Evolutionary conservation across 805 yeast species (phyloP).

Genomic region (Saccharomycopsis olivae): DNA sequence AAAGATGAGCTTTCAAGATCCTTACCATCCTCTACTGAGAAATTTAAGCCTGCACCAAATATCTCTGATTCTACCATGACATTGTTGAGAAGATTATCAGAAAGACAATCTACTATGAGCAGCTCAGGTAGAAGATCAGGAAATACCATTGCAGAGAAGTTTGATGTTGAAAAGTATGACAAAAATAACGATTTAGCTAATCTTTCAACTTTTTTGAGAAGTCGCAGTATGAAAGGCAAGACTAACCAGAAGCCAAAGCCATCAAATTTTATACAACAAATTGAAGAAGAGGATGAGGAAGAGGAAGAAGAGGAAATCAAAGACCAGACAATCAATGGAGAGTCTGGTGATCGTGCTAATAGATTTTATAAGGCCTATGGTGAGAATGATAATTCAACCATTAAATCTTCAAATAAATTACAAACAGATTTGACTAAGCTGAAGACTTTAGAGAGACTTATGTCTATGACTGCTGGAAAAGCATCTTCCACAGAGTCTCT

Average conservation of each 20-base stretch:
- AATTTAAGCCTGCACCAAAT: conserved; percentile 11
- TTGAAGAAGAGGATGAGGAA: conserved; percentile 11
- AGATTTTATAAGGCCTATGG: neutral
- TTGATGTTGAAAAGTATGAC: conserved; percentile 9
- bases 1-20: conserved; percentile 6
- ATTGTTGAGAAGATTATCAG: conserved; percentile 9
- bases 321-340: conserved; percentile 6
- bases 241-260: neutral
- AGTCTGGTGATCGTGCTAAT: neutral
- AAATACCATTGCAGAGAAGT: neutral
- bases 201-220: conserved; percentile 11
- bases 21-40: conserved; percentile 4
- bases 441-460: conserved; percentile 1
- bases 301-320: conserved; percentile 7
- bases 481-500: neutral
- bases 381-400: too few relatives aligned
- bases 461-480: neutral
- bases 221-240: conserved; percentile 5
- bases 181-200: conserved; percentile 11
- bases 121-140: neutral
- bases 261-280: neutral
- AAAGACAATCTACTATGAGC: conserved; percentile 11
- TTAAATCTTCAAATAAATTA: too few relatives aligned
- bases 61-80: conserved; percentile 13
- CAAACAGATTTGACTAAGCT: too few relatives aligned